A percentile compares a stretch with the other conserved stretches of the same genome.
phyloP scores from a whole-genome alignment of 805 yeast genomes.

The Schizosaccharomyces osmophilus region DNA sequence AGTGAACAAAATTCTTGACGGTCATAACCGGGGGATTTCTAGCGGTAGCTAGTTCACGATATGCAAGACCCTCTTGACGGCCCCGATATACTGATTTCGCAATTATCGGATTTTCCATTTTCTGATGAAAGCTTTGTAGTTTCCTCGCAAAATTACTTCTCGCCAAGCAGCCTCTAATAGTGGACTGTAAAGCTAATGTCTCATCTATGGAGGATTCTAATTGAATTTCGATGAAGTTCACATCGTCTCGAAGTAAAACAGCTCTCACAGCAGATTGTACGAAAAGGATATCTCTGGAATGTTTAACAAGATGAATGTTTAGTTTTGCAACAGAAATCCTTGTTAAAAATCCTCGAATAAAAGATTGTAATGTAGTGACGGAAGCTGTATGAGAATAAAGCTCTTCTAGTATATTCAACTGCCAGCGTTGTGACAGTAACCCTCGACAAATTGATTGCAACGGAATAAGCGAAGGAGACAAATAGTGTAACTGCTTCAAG shows the following conservation, averaged over 20 bases:
- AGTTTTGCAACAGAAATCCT: slow-evolving; percentile 7
- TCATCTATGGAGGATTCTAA: slow-evolving; percentile 13
- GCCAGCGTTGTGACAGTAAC: slow-evolving; percentile 5
- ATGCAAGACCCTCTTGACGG: slow-evolving; percentile 43
- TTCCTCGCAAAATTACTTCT: slow-evolving; percentile 11
- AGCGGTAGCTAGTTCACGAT: slow-evolving; percentile 36
- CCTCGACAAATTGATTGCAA: slow-evolving; percentile 14
- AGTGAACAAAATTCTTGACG: slow-evolving; percentile 48
- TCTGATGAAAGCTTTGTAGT: slow-evolving; percentile 26
- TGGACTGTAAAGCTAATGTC: slow-evolving; percentile 15
- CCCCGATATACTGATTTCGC: slow-evolving; percentile 58
- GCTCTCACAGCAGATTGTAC: slow-evolving; percentile 19
- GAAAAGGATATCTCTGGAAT: slow-evolving; percentile 9
- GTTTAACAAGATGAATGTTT: slow-evolving; percentile 5
- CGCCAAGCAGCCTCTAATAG: slow-evolving; percentile 13
- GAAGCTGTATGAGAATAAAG: neutral
- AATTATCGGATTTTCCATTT: slow-evolving; percentile 34
- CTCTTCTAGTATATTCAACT: neutral
- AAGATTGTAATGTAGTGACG: slow-evolving; percentile 9
- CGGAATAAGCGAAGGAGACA: slow-evolving; percentile 4
- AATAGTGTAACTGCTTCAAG: slow-evolving; percentile 7
- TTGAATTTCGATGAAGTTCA: slow-evolving; percentile 13
- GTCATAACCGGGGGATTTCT: slow-evolving; percentile 58
- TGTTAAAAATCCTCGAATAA: slow-evolving; percentile 23
- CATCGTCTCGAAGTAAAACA: slow-evolving; percentile 14